Conservation (phyloP, 495 filamentous ascomycete genomes). For the Penicillium ochrochloron region DNA sequence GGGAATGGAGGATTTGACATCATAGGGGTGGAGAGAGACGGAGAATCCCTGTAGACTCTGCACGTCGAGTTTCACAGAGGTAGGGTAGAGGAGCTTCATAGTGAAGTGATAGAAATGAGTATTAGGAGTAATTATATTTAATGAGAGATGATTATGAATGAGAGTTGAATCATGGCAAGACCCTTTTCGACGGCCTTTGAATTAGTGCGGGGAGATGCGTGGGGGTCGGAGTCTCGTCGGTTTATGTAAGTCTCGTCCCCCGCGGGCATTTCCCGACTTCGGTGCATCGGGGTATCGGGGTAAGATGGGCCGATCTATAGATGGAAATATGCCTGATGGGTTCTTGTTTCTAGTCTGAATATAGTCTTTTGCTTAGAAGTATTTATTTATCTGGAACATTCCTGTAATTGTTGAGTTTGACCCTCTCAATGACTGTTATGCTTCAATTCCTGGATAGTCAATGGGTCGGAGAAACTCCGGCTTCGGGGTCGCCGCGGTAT, state of each 20-base stretch:
- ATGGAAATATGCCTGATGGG: not conserved
- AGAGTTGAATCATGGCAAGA: not conserved
- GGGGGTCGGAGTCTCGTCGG: not conserved
- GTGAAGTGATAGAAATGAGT: not conserved
- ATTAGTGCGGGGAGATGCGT: constrained; percentile 8
- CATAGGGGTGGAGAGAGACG: constrained; percentile 56
- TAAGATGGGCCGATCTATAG: not conserved
- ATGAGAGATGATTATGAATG: not conserved
- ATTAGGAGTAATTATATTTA: not conserved
- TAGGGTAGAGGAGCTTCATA: constrained; percentile 69
- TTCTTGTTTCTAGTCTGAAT: not conserved
- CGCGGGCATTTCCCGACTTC: not conserved
- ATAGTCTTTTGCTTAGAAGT: no score
- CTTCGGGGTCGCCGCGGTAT: not conserved
- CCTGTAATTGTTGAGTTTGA: not conserved
- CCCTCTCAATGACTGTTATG: not conserved
- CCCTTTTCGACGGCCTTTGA: not conserved
- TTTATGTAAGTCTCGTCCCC: constrained; percentile 1
- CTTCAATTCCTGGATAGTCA: not conserved
- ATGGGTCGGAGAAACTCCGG: not conserved
- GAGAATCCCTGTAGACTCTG: constrained; percentile 56
- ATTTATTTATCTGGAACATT: no score
- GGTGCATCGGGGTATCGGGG: not conserved
- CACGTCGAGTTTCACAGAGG: constrained; percentile 56
- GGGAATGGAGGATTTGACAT: constrained; percentile 56